Base-by-base conservation (phyloP, 495 filamentous ascomycete genomes). In the Trichoderma asperelloides region DNA sequence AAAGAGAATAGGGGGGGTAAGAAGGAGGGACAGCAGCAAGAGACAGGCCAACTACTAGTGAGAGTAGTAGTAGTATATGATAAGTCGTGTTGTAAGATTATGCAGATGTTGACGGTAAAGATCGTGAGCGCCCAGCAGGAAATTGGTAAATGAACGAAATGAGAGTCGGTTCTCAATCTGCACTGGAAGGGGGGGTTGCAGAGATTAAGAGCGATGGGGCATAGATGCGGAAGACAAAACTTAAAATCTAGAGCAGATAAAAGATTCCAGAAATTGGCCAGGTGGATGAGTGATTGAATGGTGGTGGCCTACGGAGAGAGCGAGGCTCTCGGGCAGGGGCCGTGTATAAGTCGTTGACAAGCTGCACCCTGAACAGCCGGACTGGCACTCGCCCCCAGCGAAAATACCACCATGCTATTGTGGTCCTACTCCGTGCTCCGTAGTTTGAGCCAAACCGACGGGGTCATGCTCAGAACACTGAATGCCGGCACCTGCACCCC, bases 151-250 rank as follows among this genome's bases (percentile, higher is more conserved):
- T 60, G 55, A 60, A 60, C 55, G 55, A 11, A 30, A 60, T 15
- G 55, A 60, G 55, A 30, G 25, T 25, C 55, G 55, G 55, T 25
- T 60, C 25, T 60, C 55, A 13, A 60, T 18, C 55, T 28, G 25
- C 23, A 57, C 15, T 12, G 28, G 13, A 21, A 60, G 27, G 55
- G 18, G 55, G 11, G 9, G 55, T 21, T 23, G 21, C 18, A 57
- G 49, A 60, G 55, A 60, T 60, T 60, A 60, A 60, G 55, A 60
- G 55, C 28, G 55, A 60, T 21, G 55, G 55, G 55, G 55, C 55
- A 30, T 60, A 60, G 23, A 60, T 60, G 55, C 55, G 55, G 28
- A 47, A 15, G 43, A 16, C 43, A 47, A 47, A 47, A 16, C 43
- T 7, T 47, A 47, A 47, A 13, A 47, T 47, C n/a, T 12, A 16